Conservation (phyloP, 768 basidiomycete genomes). For the Favolaschia claudopus region DNA sequence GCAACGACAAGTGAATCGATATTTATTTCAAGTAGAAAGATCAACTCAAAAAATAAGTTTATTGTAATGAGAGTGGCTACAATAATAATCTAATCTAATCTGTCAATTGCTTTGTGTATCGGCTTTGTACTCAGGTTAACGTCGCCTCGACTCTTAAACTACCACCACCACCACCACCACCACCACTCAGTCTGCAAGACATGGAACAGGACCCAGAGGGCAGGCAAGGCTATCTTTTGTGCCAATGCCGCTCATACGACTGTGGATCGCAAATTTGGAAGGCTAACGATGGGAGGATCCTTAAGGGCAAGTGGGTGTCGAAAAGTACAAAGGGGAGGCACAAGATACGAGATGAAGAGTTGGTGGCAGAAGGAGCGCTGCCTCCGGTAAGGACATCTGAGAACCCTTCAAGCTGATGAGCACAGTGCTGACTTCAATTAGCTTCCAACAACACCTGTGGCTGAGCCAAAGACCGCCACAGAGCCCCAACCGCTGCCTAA, state of each 20-base stretch:
- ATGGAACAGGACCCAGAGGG: slow-evolving; percentile 7
- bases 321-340: not conserved
- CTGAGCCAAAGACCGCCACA: not conserved
- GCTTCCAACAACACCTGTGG: not conserved
- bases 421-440: slow-evolving; percentile 1
- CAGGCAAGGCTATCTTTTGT: not conserved
- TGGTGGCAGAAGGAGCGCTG: not conserved
- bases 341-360: not conserved
- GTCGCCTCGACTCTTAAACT: not conserved
- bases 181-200: too few relatives aligned
- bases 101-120: not conserved
- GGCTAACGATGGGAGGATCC: not conserved
- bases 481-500: too few relatives aligned
- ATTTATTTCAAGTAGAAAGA: not conserved
- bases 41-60: not conserved
- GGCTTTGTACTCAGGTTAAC: not conserved
- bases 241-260: slow-evolving; percentile 8
- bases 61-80: not conserved
- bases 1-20: not conserved
- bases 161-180: not conserved
- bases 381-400: not conserved
- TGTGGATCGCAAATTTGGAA: not conserved
- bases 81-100: slow-evolving; percentile 1
- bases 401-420: not conserved
- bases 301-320: not conserved